phyloP scores from a whole-genome alignment of 805 yeast species.

The Candida orba region DNA sequence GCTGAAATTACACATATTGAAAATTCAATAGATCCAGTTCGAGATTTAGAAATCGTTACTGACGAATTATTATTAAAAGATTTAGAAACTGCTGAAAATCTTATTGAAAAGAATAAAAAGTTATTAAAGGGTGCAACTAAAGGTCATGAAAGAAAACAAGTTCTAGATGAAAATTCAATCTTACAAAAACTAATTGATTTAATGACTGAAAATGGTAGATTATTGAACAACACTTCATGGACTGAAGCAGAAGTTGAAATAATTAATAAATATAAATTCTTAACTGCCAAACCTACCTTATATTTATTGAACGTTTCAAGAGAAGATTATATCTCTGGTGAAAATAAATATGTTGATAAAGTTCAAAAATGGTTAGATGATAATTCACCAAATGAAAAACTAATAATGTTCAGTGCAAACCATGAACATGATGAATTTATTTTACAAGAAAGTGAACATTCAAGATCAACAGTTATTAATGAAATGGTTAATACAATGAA shows the following conservation, averaged over 20 bases:
- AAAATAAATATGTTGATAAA: conserved; percentile 41
- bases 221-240: conserved; percentile 58
- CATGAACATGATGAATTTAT: conserved; percentile 34
- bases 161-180: conserved; percentile 32
- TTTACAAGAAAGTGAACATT: conserved; percentile 24
- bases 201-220: conserved; percentile 55
- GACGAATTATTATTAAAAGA: conserved; percentile 76
- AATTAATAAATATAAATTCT: conserved; percentile 61
- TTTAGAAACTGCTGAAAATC: conserved; percentile 58
- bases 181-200: conserved; percentile 37
- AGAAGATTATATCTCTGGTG: conserved; percentile 50
- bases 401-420: conserved; percentile 62
- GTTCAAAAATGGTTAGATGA: conserved; percentile 61
- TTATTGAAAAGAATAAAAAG: conserved; percentile 45
- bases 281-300: conserved; percentile 87
- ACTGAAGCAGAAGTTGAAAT: conserved; percentile 54
- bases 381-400: conserved; percentile 59
- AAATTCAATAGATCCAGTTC: conserved; percentile 62
- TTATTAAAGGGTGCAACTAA: conserved; percentile 33
- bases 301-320: conserved; percentile 68
- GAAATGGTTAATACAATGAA: conserved; percentile 60
- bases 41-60: conserved; percentile 68
- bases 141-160: conserved; percentile 41
- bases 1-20: conserved; percentile 74
- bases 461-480: conserved; percentile 48